Conservation (phyloP, 2,329 filamentous ascomycete genomes). For the Boeremia exigua region DNA sequence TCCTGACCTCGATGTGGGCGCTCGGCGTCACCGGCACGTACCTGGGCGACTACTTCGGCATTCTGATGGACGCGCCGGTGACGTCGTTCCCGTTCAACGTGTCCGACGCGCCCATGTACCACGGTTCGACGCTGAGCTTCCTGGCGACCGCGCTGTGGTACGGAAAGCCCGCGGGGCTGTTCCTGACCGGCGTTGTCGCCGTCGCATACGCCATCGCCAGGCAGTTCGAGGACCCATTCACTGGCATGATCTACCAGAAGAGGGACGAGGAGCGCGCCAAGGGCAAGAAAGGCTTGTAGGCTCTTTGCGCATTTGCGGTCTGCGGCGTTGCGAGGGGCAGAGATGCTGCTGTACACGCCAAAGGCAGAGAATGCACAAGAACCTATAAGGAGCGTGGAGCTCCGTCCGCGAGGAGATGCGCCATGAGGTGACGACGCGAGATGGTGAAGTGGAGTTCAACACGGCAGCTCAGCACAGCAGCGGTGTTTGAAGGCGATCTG, state of each 20-base stretch:
- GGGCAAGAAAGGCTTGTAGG: slow-evolving; percentile 45
- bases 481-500: slow-evolving; percentile 13
- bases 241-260: slow-evolving; percentile 89
- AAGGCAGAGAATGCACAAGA: neutral
- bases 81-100: slow-evolving; percentile 96
- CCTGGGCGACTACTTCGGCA: slow-evolving; percentile 97
- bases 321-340: neutral
- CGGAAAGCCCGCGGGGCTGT: slow-evolving; percentile 83
- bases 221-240: slow-evolving; percentile 92
- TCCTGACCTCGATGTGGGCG: slow-evolving; percentile 87
- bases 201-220: slow-evolving; percentile 81
- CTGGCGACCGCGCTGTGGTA: slow-evolving; percentile 83
- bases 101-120: slow-evolving; percentile 92
- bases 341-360: neutral
- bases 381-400: neutral
- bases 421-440: neutral
- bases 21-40: slow-evolving; percentile 96
- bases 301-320: neutral
- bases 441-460: slow-evolving; percentile 16
- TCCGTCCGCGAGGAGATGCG: neutral
- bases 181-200: slow-evolving; percentile 77
- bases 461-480: slow-evolving; percentile 20
- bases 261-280: slow-evolving; percentile 63
- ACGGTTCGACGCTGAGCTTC: slow-evolving; percentile 91
- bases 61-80: slow-evolving; percentile 93